Conservation (phyloP, 139 green algal species). For the Haematococcus lacustris region DNA sequence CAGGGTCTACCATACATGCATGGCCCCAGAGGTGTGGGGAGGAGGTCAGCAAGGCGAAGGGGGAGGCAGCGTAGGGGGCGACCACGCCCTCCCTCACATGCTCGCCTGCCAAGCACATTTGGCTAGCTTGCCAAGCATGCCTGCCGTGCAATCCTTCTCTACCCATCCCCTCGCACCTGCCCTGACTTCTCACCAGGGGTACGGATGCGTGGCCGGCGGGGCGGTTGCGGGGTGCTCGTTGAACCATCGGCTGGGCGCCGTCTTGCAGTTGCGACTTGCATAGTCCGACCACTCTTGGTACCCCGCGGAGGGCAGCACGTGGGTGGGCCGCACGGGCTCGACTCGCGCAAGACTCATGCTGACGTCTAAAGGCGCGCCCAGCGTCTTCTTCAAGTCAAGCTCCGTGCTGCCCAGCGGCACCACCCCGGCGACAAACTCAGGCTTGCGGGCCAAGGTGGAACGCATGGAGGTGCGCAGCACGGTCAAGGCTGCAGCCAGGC, state of each 20-base stretch:
- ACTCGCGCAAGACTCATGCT: conserved; percentile 5
- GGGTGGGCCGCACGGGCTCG: conserved; percentile 24
- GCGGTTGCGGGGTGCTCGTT: conserved; percentile 14
- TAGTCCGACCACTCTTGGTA: conserved; percentile 21
- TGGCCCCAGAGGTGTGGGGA: no score
- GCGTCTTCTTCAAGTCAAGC: conserved; percentile 21
- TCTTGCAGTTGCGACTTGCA: conserved; percentile 11
- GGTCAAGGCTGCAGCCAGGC: conserved; percentile 6
- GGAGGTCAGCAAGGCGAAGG: no score
- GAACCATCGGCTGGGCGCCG: conserved; percentile 16
- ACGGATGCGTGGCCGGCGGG: not conserved
- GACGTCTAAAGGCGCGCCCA: conserved; percentile 25
- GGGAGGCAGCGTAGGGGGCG: no score
- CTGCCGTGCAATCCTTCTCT: no score
- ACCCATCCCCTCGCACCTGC: no score
- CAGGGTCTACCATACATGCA: no score
- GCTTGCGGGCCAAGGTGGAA: conserved; percentile 17
- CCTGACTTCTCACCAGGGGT: no score
- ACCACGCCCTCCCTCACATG: no score
- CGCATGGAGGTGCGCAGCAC: conserved; percentile 18
- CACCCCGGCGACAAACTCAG: conserved; percentile 6
- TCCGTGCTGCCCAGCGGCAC: conserved; percentile 14
- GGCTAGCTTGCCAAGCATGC: no score
- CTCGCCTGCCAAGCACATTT: no score
- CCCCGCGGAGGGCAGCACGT: conserved; percentile 12